Conservation (phyloP, 106 monocot genomes). For the Acorus gramineus region DNA sequence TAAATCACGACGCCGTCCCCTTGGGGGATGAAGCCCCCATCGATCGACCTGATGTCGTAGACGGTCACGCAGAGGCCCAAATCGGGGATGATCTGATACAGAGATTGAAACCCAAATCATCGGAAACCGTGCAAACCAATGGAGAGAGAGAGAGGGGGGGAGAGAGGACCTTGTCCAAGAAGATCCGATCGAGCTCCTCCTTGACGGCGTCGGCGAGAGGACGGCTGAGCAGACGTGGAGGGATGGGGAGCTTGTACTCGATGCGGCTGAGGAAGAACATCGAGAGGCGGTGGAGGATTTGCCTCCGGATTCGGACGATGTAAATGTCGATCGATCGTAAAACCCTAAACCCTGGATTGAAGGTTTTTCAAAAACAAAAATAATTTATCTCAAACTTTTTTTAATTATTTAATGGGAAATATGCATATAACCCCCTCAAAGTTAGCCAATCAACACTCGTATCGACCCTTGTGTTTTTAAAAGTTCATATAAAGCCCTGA, state of each 20-base stretch:
- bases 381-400: too few relatives aligned
- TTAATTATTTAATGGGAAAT: too few relatives aligned
- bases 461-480: too few relatives aligned
- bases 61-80: constrained; percentile 87
- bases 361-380: too few relatives aligned
- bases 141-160: not conserved
- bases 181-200: constrained; percentile 59
- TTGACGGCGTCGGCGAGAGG: constrained; percentile 59
- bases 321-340: too few relatives aligned
- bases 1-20: constrained; percentile 61
- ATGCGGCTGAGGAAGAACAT: constrained; percentile 79
- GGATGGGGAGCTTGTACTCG: constrained; percentile 46
- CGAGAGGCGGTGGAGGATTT: too few relatives aligned
- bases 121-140: not conserved
- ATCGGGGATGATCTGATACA: constrained; percentile 58
- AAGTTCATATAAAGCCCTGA: too few relatives aligned
- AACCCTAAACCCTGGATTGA: too few relatives aligned
- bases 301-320: too few relatives aligned
- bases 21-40: constrained; percentile 62
- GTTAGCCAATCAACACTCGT: too few relatives aligned
- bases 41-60: constrained; percentile 67
- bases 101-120: not conserved
- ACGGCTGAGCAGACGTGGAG: constrained; percentile 56
- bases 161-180: constrained; percentile 72
- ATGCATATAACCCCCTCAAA: too few relatives aligned